Conservation (phyloP, 805 yeast species). For the Myxozyma neotropica region DNA sequence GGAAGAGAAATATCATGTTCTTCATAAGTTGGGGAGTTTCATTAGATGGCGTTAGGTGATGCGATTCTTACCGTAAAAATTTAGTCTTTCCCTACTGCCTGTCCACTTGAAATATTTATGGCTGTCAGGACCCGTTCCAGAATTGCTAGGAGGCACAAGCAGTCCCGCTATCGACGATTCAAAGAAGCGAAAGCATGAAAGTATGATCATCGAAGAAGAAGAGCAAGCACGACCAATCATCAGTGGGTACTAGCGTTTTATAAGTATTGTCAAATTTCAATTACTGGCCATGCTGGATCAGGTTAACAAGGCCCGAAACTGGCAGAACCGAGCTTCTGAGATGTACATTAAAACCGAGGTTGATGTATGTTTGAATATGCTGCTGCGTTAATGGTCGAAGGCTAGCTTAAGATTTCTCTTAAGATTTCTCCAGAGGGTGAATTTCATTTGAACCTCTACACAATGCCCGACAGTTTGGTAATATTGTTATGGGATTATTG, state of each 20-base stretch:
- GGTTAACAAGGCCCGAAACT: conserved; percentile 87
- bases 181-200: conserved; percentile 45
- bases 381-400: too few species aligned
- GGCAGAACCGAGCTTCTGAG: conserved; percentile 87
- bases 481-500: conserved; percentile 93
- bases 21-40: conserved; percentile 58
- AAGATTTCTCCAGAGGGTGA: conserved; percentile 73
- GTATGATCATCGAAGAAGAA: conserved; percentile 42
- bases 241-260: background rate
- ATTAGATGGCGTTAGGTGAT: too few species aligned
- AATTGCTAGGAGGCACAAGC: conserved; percentile 40
- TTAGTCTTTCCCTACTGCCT: conserved; percentile 68
- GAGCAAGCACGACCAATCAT: conserved; percentile 52
- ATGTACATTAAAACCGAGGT: conserved; percentile 95
- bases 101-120: conserved; percentile 72
- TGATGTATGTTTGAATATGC: conserved; percentile 51
- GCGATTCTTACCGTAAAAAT: too few species aligned
- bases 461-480: conserved; percentile 86
- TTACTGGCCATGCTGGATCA: too few species aligned
- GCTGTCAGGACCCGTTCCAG: conserved; percentile 83
- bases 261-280: too few species aligned
- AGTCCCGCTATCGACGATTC: conserved; percentile 30
- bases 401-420: too few species aligned
- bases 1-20: conserved; percentile 73
- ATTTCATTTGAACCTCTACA: conserved; percentile 92